Conservation (phyloP, 176 grass and related monocot genomes). For the Poa annua region DNA sequence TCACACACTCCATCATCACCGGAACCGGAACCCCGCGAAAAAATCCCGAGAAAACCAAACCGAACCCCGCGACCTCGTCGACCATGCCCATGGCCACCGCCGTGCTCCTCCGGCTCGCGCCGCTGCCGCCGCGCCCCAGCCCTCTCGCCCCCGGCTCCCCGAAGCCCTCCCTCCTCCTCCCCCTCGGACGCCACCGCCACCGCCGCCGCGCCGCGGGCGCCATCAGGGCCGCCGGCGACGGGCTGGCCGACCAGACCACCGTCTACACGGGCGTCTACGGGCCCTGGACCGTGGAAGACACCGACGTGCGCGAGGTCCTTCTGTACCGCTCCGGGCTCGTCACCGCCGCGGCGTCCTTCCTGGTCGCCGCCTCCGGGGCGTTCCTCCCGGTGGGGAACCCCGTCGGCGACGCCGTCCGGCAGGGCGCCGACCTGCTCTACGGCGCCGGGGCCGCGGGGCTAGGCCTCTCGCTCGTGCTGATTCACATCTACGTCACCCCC, state of each 20-base stretch:
- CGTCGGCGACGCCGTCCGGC: slow-evolving; percentile 49
- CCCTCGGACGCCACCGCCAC: not conserved
- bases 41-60: not conserved
- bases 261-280: slow-evolving; percentile 79
- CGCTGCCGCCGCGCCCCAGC: not conserved
- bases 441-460: slow-evolving; percentile 65
- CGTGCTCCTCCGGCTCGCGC: slow-evolving; percentile 17
- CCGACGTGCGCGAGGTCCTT: slow-evolving; percentile 79
- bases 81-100: slow-evolving; percentile 26
- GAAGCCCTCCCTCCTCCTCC: not conserved
- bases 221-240: slow-evolving; percentile 48
- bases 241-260: slow-evolving; percentile 45
- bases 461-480: slow-evolving; percentile 75
- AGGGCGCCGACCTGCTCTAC: slow-evolving; percentile 58
- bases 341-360: slow-evolving; percentile 61
- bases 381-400: slow-evolving; percentile 67
- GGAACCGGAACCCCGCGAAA: not conserved
- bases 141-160: not conserved
- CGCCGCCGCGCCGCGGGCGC: not conserved
- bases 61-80: not conserved
- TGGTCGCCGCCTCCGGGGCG: slow-evolving; percentile 60
- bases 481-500: slow-evolving; percentile 85
- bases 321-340: slow-evolving; percentile 84
- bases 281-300: slow-evolving; percentile 73
- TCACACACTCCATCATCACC: not conserved